Percentiles rank a stretch among this genome's conserved stretches.
phyloP scores from a whole-genome alignment of 192 early-diverging fungal species.

The Linnemannia zychae region DNA sequence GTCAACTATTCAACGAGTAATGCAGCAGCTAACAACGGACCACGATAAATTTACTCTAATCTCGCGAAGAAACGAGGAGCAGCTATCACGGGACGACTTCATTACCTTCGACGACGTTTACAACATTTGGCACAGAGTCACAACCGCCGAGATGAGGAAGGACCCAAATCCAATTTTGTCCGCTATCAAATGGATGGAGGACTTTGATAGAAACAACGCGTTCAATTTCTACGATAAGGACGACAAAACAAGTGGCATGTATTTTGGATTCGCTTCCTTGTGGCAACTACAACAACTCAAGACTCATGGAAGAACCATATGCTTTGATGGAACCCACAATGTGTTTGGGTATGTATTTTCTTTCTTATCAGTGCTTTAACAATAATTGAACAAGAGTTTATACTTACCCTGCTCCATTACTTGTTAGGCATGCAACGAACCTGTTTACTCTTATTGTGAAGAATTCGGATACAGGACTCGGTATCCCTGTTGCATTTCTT shows the following conservation, averaged over 20 bases:
- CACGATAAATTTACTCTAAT: constrained; percentile 18
- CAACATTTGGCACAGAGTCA: constrained; percentile 25
- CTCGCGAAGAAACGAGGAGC: constrained; percentile 3
- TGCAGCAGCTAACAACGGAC: constrained; percentile 24
- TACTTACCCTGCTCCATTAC: not conserved
- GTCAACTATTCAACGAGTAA: constrained; percentile 2
- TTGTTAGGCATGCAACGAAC: constrained; percentile 12
- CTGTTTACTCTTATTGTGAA: constrained; percentile 23
- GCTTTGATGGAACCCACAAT: constrained; percentile 21
- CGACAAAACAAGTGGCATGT: not conserved
- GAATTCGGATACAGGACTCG: constrained; percentile 27
- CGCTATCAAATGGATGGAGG: constrained; percentile 23
- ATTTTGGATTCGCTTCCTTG: constrained; percentile 23
- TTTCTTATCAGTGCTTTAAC: not conserved
- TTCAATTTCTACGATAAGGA: constrained; percentile 18
- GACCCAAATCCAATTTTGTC: constrained; percentile 13
- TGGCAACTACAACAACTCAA: constrained; percentile 28
- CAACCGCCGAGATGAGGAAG: constrained; percentile 18
- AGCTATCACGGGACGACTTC: constrained; percentile 23
- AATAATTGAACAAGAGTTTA: not conserved
- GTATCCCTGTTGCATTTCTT: constrained; percentile 29
- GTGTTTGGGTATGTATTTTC: constrained; percentile 7
- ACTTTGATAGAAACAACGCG: not conserved
- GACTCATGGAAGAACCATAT: constrained; percentile 7
- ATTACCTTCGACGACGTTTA: constrained; percentile 44